These are phyloP conservation scores for Penicillium pancosmium DNA, from an alignment of 495 filamentous ascomycete species.

Conservation along the genomic window DNA sequence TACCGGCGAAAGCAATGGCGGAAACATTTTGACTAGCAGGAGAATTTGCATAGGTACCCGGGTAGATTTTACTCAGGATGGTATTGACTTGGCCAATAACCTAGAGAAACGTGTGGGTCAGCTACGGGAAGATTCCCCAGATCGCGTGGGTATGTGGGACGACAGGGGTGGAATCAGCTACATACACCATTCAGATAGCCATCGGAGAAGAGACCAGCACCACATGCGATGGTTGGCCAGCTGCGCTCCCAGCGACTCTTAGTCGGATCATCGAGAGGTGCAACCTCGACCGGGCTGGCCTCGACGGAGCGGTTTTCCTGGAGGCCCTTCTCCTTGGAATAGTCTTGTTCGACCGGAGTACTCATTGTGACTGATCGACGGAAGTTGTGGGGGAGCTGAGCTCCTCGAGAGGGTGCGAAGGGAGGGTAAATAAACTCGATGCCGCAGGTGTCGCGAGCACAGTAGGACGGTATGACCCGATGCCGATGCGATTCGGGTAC, in stretches of 20 bases:
- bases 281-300: constrained; percentile 23
- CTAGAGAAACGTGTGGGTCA: constrained; percentile 37
- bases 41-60: constrained; percentile 62
- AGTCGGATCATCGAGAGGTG: constrained; percentile 39
- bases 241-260: constrained; percentile 62
- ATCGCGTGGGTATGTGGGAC: constrained; percentile 7
- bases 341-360: constrained; percentile 7
- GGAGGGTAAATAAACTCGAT: too few relatives aligned
- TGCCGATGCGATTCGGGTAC: neutral
- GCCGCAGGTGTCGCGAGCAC: neutral
- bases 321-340: constrained; percentile 19
- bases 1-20: constrained; percentile 85
- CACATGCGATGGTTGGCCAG: constrained; percentile 77
- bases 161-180: constrained; percentile 3
- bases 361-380: constrained; percentile 10
- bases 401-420: neutral
- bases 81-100: constrained; percentile 84
- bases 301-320: constrained; percentile 6
- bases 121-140: constrained; percentile 2
- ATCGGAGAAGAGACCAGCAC: constrained; percentile 87
- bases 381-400: neutral
- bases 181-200: constrained; percentile 83
- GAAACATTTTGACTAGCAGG: constrained; percentile 69
- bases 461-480: neutral
- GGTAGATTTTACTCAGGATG: constrained; percentile 66